phyloP scores from a whole-genome alignment of 306 rosid species.

The Arachis stenosperma region DNA sequence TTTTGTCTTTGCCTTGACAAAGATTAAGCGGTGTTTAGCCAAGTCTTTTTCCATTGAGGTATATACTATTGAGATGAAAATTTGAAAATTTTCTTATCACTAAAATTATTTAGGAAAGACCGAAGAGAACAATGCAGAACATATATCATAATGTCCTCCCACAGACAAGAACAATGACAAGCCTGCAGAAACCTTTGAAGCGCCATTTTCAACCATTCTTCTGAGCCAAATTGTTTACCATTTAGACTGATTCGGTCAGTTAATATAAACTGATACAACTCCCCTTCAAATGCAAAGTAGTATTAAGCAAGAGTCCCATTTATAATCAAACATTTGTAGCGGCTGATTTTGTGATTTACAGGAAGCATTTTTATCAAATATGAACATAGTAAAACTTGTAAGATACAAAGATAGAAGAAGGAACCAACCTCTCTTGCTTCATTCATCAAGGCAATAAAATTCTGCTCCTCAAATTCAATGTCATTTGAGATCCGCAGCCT shows the following conservation, averaged over 20 bases:
- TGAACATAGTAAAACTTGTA: background rate
- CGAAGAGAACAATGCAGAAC: too few species aligned
- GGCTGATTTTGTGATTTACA: too few species aligned
- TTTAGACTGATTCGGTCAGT: slow-evolving; percentile 3
- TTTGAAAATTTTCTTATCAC: too few species aligned
- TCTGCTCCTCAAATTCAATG: slow-evolving; percentile 90
- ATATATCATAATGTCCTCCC: too few species aligned
- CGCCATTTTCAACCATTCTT: slow-evolving; percentile 1
- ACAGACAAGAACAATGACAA: background rate
- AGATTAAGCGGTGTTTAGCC: background rate
- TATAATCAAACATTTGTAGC: too few species aligned
- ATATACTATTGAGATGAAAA: slow-evolving; percentile 3
- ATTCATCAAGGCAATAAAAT: slow-evolving; percentile 75
- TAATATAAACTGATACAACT: slow-evolving; percentile 7
- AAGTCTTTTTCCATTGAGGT: background rate
- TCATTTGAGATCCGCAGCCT: slow-evolving; percentile 83
- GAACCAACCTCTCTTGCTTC: slow-evolving; percentile 84
- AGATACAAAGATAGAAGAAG: background rate
- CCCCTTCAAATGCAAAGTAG: slow-evolving; percentile 33
- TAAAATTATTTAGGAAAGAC: background rate
- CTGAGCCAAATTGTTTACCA: background rate
- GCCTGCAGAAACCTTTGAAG: background rate
- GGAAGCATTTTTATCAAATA: background rate
- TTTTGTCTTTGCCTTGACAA: background rate
- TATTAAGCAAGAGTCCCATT: background rate